Conservation (phyloP, 345 rosid species). For the Chamaenerion angustifolium region DNA sequence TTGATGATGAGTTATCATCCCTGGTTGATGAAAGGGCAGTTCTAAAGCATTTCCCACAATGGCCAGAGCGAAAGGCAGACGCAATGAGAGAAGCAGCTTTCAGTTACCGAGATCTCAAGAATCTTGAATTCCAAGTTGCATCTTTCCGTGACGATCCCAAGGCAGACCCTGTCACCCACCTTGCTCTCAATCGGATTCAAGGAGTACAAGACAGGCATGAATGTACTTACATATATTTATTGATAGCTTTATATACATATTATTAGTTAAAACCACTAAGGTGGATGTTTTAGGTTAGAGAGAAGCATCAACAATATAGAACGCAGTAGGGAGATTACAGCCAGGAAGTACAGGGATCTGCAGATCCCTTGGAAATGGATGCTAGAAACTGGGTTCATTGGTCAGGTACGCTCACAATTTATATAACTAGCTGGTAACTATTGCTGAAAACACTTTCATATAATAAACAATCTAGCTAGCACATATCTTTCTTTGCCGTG, state of each 20-base stretch:
- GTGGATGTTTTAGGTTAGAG: constrained; percentile 63
- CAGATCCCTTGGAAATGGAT: constrained; percentile 97
- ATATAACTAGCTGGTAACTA: constrained; percentile 6
- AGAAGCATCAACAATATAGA: constrained; percentile 45
- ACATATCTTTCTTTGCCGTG: background rate
- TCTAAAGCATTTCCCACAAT: constrained; percentile 73
- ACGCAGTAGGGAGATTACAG: constrained; percentile 41
- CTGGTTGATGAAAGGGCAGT: constrained; percentile 95
- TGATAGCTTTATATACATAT: too few relatives aligned
- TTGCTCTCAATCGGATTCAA: constrained; percentile 44
- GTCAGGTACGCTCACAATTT: constrained; percentile 38
- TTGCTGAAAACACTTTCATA: background rate
- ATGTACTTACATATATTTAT: constrained; percentile 27
- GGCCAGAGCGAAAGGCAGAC: constrained; percentile 92
- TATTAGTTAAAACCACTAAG: too few relatives aligned
- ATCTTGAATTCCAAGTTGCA: constrained; percentile 44
- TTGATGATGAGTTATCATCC: constrained; percentile 63
- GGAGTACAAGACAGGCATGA: constrained; percentile 94
- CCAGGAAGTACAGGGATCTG: constrained; percentile 63
- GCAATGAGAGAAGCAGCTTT: constrained; percentile 80
- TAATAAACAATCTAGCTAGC: background rate
- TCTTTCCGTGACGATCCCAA: constrained; percentile 50
- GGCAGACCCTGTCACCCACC: constrained; percentile 22
- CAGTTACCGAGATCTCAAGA: constrained; percentile 48
- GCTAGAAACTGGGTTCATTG: constrained; percentile 58